Evolutionary conservation across 192 early-diverging fungal genomes (phyloP).

Genomic region (Coemansia sp.): DNA sequence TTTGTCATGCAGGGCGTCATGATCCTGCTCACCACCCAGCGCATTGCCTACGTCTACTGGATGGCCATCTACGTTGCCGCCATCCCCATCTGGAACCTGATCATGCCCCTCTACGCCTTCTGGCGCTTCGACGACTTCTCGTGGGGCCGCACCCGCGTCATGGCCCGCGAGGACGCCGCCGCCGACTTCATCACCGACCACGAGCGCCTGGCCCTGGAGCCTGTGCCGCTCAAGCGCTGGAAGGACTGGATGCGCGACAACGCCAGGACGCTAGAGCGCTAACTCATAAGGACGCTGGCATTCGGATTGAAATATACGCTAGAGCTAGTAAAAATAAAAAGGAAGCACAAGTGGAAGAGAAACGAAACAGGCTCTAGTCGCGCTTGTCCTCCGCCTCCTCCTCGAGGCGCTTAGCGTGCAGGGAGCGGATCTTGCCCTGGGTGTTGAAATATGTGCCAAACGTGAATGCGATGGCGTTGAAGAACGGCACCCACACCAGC

Average conservation of each 20-base stretch:
- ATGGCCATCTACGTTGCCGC: constrained; percentile 81
- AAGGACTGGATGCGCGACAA: constrained; percentile 48
- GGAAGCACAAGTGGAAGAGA: background rate
- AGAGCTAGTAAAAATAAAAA: background rate
- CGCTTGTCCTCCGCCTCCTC: constrained; percentile 48
- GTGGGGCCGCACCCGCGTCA: constrained; percentile 77
- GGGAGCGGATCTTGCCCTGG: constrained; percentile 63
- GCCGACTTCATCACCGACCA: constrained; percentile 57
- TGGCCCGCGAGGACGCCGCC: constrained; percentile 50
- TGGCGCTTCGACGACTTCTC: constrained; percentile 96
- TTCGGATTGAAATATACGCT: too few relatives aligned
- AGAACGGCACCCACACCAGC: constrained; percentile 86
- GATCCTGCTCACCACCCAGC: constrained; percentile 84
- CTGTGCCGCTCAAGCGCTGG: constrained; percentile 51
- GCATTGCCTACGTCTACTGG: constrained; percentile 85
- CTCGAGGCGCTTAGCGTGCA: constrained; percentile 44
- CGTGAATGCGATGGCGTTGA: constrained; percentile 78
- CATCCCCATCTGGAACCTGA: constrained; percentile 94
- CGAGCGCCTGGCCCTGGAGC: constrained; percentile 46
- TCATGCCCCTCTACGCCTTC: constrained; percentile 91
- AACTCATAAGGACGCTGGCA: too few relatives aligned
- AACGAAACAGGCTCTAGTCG: constrained; percentile 13
- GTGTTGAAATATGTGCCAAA: constrained; percentile 80
- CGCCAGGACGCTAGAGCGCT: constrained; percentile 1
- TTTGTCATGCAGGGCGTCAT: constrained; percentile 86